Evolutionary conservation across 225 moss, liverwort and hornwort species (phyloP).

Genomic region (Ulota crispa): DNA sequence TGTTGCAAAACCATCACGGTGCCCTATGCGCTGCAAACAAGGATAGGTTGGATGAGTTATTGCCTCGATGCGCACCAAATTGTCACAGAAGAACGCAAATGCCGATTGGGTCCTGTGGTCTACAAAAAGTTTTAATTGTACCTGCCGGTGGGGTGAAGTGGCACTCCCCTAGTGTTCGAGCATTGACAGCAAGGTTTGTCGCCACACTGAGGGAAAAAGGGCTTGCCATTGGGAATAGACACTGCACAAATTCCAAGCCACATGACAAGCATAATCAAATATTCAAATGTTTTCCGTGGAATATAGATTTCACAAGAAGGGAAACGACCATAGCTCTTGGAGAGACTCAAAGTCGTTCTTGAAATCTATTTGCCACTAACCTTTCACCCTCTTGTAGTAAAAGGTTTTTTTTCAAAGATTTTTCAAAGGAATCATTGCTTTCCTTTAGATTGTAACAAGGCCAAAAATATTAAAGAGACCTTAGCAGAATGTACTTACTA

Average conservation of each 20-base stretch:
- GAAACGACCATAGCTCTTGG: neutral
- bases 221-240: conserved; percentile 20
- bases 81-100: neutral
- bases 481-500: conserved; percentile 16
- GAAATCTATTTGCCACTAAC: neutral
- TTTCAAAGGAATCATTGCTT: neutral
- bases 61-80: neutral
- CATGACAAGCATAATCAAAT: neutral
- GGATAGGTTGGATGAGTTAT: neutral
- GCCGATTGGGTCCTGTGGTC: neutral
- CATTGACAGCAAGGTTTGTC: conserved; percentile 47
- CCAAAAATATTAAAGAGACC: neutral
- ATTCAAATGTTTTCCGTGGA: neutral
- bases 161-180: conserved; percentile 30
- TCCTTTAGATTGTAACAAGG: neutral
- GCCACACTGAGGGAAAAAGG: conserved; percentile 38
- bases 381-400: neutral
- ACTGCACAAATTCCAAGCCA: conserved; percentile 17
- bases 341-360: neutral
- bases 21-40: conserved; percentile 20
- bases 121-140: neutral
- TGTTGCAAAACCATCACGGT: neutral
- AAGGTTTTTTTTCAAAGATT: neutral
- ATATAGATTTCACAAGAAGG: neutral
- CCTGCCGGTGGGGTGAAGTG: conserved; percentile 23